Conservation (phyloP, 2,329 filamentous ascomycete species). For the Emmonsia crescens region DNA sequence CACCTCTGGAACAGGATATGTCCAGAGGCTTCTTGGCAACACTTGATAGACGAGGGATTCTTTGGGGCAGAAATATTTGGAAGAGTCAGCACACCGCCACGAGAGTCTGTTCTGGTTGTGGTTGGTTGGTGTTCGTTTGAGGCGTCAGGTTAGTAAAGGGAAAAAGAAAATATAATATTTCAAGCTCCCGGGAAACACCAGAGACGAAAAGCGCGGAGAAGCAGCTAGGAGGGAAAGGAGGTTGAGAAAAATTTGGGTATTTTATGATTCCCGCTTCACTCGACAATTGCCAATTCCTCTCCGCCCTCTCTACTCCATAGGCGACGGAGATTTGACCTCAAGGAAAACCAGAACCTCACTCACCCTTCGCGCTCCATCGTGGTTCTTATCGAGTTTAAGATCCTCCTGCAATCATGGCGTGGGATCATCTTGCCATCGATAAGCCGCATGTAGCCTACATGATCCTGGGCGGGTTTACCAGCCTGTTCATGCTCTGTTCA, state of each 20-base stretch:
- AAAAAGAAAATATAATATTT: not conserved
- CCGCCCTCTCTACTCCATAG: not conserved
- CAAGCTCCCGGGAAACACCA: not conserved
- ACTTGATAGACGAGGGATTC: not conserved
- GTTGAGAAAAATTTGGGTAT: not conserved
- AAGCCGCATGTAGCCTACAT: constrained; percentile 96
- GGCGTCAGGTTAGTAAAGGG: not conserved
- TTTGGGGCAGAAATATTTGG: not conserved
- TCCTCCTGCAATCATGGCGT: constrained; percentile 32
- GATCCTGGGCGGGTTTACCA: constrained; percentile 94
- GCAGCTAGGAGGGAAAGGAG: not conserved
- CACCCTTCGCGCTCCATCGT: not conserved
- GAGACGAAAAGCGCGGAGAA: not conserved
- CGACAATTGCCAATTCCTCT: not conserved
- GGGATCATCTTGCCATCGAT: constrained; percentile 56
- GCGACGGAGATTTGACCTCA: not conserved
- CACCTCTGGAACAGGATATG: not conserved
- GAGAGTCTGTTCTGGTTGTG: not conserved
- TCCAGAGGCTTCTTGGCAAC: not conserved
- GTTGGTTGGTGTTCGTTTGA: not conserved
- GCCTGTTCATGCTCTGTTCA: constrained; percentile 95
- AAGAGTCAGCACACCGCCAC: not conserved
- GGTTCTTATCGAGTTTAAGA: not conserved
- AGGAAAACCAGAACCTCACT: not conserved
- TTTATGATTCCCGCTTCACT: not conserved